A percentile compares a stretch with the other conserved stretches of the same genome.
These are phyloP conservation scores for Jacaranda copaia DNA, from an alignment of 257 asterid genomes.

Conservation along the genomic window DNA sequence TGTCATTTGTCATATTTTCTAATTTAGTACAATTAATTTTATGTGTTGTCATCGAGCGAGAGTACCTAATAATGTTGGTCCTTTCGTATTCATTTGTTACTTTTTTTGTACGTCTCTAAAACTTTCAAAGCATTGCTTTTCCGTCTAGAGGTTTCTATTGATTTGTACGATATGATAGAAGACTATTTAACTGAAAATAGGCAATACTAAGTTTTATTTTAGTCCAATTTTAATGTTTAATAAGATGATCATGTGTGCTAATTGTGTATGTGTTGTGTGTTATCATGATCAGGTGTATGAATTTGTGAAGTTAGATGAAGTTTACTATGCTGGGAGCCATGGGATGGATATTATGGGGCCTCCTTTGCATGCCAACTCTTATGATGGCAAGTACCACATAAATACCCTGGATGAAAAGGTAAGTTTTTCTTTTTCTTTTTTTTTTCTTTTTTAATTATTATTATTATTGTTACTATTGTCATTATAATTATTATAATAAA, in stretches of 20 bases:
- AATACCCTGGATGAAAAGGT: conserved; percentile 55
- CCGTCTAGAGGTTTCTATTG: background rate
- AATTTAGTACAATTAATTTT: no score
- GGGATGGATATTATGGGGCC: conserved; percentile 97
- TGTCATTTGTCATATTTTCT: no score
- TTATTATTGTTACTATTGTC: background rate
- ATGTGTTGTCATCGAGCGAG: no score
- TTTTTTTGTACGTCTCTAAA: no score
- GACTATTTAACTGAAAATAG: no score
- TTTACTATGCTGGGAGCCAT: conserved; percentile 95
- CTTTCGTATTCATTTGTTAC: no score
- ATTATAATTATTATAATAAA: background rate
- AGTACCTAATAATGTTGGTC: no score
- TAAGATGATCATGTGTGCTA: background rate
- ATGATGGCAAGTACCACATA: conserved; percentile 56
- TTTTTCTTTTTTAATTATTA: background rate
- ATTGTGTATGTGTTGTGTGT: no score
- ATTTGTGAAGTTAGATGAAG: conserved; percentile 78
- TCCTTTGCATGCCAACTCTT: conserved; percentile 43
- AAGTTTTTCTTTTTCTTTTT: background rate
- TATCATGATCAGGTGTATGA: conserved; percentile 60
- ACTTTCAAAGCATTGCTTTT: no score
- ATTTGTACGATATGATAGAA: background rate
- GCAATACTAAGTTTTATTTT: background rate
- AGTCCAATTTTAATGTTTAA: background rate